Base-by-base conservation (phyloP, 768 basidiomycete species). In the Rhodocollybia butyracea region DNA sequence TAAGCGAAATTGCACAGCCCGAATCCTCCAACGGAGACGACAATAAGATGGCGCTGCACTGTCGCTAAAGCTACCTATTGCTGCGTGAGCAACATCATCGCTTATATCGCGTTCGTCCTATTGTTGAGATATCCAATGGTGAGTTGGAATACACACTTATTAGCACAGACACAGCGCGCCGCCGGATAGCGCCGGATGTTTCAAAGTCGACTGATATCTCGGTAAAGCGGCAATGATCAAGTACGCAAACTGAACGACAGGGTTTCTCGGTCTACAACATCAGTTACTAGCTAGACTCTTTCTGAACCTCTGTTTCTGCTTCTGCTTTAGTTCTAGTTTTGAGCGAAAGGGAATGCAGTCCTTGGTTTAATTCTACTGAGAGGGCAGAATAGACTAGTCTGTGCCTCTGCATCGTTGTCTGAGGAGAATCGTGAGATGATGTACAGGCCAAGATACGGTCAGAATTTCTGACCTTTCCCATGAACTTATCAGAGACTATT, bases 391-490 rank as follows among this genome's bases (percentile, higher is more conserved):
- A 85, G 45, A 94, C 79, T 75, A 93, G 79, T 45, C 90, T 80
- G 70, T 94, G 91, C 46, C 91, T 83, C 65, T 91, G 87, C 73
- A 93, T 81, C 10, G 85, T 84, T 21, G 73, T 81, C 91, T 91
- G 60, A 34, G 32, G 53, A 52, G 42, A 55, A 52, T n/a, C 54
- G 46, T 39, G 61, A 51, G 30, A 55, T 57, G 54, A 39, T 43
- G 53, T 45, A 32, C 19, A 52, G 54, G 32, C 54, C 34, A 30
- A 57, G 48, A n/a, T n/a, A n/a, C n/a, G n/a, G n/a, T n/a, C n/a
- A n/a, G n/a, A n/a, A n/a, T n/a, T n/a, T n/a, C 70, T 58, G 67
- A 89, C 91, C 82, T 88, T 90, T 53, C 85, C 88, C 57, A 78
- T 71, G 71, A 94, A 94, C 31, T 65, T 71, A 61, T 85, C 80